Conservation (phyloP, 176 grass and related monocot species). For the Cymbopogon citratus region DNA sequence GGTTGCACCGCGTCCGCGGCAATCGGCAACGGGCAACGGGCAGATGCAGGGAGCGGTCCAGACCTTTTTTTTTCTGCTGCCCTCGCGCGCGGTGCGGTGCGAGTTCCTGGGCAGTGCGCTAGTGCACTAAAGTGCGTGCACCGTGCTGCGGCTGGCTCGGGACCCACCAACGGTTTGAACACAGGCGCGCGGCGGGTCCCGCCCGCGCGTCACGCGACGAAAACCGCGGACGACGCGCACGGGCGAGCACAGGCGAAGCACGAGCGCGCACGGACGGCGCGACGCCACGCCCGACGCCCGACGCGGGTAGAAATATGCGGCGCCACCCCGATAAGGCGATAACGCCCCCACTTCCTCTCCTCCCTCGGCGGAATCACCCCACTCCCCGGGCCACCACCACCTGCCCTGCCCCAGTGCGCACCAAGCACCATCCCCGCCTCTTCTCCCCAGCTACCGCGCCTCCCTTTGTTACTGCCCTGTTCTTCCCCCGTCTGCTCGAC, state of each 20-base stretch:
- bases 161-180: conserved; percentile 24
- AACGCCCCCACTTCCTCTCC: background rate
- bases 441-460: background rate
- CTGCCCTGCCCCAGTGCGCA: background rate
- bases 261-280: background rate
- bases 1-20: background rate
- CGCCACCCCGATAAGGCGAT: background rate
- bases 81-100: background rate
- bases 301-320: conserved; percentile 34
- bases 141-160: background rate
- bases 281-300: background rate
- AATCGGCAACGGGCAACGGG: background rate
- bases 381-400: background rate
- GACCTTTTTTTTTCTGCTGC: background rate
- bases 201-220: conserved; percentile 19
- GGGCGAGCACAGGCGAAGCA: background rate
- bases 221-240: conserved; percentile 37
- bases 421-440: background rate
- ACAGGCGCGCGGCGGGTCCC: background rate
- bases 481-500: background rate
- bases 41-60: background rate
- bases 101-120: background rate
- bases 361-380: conserved; percentile 28
- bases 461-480: background rate
- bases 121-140: background rate